phyloP scores from a whole-genome alignment of 2,329 filamentous ascomycete genomes.

The Pseudocercospora vitis region DNA sequence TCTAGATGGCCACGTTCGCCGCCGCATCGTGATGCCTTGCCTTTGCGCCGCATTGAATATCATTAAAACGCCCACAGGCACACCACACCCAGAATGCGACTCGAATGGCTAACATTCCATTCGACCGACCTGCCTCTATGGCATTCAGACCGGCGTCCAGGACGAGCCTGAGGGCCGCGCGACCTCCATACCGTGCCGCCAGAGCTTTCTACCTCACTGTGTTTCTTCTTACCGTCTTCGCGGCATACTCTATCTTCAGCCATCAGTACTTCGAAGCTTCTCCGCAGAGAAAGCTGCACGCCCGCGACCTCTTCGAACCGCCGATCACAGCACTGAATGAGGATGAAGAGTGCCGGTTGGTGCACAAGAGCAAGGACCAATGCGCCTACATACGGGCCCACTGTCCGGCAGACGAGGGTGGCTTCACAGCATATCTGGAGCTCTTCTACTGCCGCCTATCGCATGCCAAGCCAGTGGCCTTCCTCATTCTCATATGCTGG shows the following conservation, averaged over 20 bases:
- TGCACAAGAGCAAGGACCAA: constrained; percentile 75
- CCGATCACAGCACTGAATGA: constrained; percentile 13
- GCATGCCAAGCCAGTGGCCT: constrained; percentile 71
- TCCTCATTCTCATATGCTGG: constrained; percentile 76
- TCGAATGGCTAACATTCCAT: constrained; percentile 14
- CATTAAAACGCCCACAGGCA: neutral
- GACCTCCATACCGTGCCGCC: constrained; percentile 41
- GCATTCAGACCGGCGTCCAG: neutral
- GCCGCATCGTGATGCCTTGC: constrained; percentile 5
- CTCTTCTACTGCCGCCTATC: constrained; percentile 85
- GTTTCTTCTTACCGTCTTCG: constrained; percentile 35
- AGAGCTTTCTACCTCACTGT: constrained; percentile 50
- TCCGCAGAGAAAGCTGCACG: constrained; percentile 7
- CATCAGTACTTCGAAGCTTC: constrained; percentile 8
- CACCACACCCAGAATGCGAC: constrained; percentile 3
- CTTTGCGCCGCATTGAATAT: neutral
- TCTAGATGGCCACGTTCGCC: neutral
- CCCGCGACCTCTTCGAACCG: constrained; percentile 12
- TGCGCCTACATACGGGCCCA: constrained; percentile 82
- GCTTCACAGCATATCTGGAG: constrained; percentile 81
- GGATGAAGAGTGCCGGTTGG: constrained; percentile 68
- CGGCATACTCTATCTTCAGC: constrained; percentile 27
- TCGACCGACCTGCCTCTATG: constrained; percentile 10
- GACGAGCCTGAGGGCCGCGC: constrained; percentile 5
- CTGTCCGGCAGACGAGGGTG: constrained; percentile 86